phyloP scores from a whole-genome alignment of 305 asterid genomes.

The Fraxinus xanthoxyloides region DNA sequence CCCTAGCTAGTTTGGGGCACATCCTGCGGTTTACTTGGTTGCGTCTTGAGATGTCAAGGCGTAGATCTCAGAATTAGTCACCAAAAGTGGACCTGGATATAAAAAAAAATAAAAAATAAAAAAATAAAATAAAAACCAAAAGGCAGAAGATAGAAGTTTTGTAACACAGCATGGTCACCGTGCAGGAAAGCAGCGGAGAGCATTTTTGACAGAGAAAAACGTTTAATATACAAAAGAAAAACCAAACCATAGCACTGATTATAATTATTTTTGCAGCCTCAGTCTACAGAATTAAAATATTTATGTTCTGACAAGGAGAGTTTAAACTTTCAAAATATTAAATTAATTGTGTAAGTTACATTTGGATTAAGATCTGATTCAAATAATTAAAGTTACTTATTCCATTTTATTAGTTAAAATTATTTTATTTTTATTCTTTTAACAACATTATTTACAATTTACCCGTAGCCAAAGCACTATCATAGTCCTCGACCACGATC shows the following conservation, averaged over 20 bases:
- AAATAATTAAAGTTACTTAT: no score
- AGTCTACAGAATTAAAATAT: conserved; percentile 9
- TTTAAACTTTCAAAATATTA: neutral
- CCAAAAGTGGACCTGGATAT: no score
- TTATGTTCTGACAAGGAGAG: neutral
- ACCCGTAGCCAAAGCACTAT: neutral
- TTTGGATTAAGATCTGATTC: neutral
- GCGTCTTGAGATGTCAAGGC: no score
- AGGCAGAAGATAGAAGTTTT: conserved; percentile 62
- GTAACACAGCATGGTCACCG: neutral
- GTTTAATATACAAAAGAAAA: conserved; percentile 17
- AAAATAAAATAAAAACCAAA: no score
- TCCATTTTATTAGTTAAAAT: neutral
- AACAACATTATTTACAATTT: neutral
- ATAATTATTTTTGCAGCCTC: conserved; percentile 12
- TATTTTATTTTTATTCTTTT: no score
- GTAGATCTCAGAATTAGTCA: no score
- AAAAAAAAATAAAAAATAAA: no score
- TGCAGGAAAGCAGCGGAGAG: conserved; percentile 11
- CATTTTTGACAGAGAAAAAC: conserved; percentile 15
- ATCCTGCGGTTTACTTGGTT: no score
- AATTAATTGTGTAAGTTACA: neutral
- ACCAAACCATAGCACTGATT: neutral
- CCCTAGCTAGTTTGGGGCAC: no score
- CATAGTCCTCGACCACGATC: neutral